Evolutionary conservation across 2,329 filamentous ascomycete species (phyloP).

Genomic region (Rhexocercosporidium sp.): DNA sequence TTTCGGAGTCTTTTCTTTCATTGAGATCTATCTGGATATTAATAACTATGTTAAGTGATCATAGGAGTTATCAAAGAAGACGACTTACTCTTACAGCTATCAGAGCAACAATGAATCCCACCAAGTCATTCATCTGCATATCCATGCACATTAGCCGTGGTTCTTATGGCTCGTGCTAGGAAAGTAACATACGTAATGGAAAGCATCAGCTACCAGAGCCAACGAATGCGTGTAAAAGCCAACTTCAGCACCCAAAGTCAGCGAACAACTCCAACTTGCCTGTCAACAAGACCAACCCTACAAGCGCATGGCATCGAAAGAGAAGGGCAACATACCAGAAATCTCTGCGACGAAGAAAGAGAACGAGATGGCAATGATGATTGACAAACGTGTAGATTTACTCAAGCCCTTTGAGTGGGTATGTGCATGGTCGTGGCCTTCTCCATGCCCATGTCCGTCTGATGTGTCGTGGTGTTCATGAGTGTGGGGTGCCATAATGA

Average conservation of each 20-base stretch:
- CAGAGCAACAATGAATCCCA: conserved; percentile 71
- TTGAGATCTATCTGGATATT: conserved; percentile 55
- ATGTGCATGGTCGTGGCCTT: not conserved
- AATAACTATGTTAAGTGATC: not conserved
- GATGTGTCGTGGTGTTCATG: not conserved
- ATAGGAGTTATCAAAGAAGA: not conserved
- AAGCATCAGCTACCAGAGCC: conserved; percentile 76
- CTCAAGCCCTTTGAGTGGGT: conserved; percentile 9
- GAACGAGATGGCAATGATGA: conserved; percentile 52
- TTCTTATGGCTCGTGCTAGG: not conserved
- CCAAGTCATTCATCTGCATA: conserved; percentile 68
- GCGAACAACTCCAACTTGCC: not conserved
- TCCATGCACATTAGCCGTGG: not conserved
- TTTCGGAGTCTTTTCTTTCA: conserved; percentile 60
- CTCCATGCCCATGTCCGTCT: not conserved
- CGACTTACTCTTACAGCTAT: conserved; percentile 63
- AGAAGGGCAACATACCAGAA: conserved; percentile 44
- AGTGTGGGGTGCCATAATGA: conserved; percentile 4
- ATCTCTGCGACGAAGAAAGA: conserved; percentile 54
- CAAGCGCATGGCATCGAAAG: not conserved
- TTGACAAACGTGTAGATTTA: conserved; percentile 34
- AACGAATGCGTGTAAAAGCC: conserved; percentile 75
- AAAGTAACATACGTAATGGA: conserved; percentile 68
- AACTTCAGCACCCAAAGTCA: conserved; percentile 46
- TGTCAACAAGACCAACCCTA: not conserved